Evolutionary conservation across 2,329 filamentous ascomycete species (phyloP), one percentile per base, ranked within the genome.

Genomic region (Ophiostoma ips): DNA sequence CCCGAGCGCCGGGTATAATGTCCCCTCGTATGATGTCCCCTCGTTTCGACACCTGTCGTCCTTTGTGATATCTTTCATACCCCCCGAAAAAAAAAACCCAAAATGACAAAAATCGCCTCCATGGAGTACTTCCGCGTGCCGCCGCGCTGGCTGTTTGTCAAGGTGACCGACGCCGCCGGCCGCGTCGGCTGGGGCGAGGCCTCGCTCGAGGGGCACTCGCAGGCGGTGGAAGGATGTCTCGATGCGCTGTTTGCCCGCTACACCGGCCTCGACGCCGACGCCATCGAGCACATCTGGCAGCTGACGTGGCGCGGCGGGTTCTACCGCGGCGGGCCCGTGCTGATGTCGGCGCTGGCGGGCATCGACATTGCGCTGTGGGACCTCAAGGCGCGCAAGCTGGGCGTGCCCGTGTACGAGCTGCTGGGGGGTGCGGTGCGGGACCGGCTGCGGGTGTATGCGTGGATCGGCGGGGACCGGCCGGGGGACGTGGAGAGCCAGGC

Each of bases 231-330:
- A 59, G 81, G 81, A 5, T 74, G 75, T 45, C 64, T 84, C 30
- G 72, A 82, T 59, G 78, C 76, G 43, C 76, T 79, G 61, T 72
- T 69, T 49, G 69, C 70, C 44, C 66, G 76, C 33, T 73, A 79
- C 55, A 62, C 71, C 18, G 79, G 79, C 7, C 70, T 76, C 55
- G 79, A 83, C 59, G 80, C 80, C 43, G 76, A 83, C 61, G 74
- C 83, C 52, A 84, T 84, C 55, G 81, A 84, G 60, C 77, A 84
- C 59, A 77, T 84, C 51, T 84, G 81, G 81, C 80, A 83, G 61
- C 71, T 71, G 57, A 71, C 73, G 46, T 84, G 77, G 73, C 71
- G 81, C 46, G 62, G 72, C 16, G 76, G 76, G 18, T 85, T 84
- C 66, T 85, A 85, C 64, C 72, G 81, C 37, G 81, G 81, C 15